Conservation (phyloP, 2,329 filamentous ascomycete genomes). For the Fusarium sp. region DNA sequence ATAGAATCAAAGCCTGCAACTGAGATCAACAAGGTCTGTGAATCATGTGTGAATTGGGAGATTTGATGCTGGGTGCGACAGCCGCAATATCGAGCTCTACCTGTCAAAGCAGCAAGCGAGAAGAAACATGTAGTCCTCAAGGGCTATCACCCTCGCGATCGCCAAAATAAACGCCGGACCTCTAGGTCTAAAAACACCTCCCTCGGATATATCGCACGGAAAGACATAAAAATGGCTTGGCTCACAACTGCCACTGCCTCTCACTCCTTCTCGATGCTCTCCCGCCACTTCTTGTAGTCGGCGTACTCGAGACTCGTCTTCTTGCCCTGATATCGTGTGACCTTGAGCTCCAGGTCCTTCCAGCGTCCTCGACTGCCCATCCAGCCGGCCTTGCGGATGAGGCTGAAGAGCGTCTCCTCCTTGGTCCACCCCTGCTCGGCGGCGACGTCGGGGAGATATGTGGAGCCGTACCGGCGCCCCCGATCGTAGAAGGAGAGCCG, state of each 20-base stretch:
- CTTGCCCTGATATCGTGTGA: constrained; percentile 89
- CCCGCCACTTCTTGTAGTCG: constrained; percentile 86
- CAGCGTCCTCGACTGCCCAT: constrained; percentile 83
- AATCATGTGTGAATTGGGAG: constrained; percentile 31
- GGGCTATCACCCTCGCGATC: constrained; percentile 20
- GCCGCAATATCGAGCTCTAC: constrained; percentile 37
- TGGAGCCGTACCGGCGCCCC: constrained; percentile 83
- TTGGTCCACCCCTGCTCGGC: constrained; percentile 95
- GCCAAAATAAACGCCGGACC: constrained; percentile 47
- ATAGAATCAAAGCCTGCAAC: constrained; percentile 27
- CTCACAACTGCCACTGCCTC: background rate
- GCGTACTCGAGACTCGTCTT: constrained; percentile 79
- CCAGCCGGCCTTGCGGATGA: constrained; percentile 98
- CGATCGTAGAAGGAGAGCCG: constrained; percentile 87
- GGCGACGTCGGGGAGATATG: constrained; percentile 94
- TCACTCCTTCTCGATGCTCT: constrained; percentile 70
- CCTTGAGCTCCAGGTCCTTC: constrained; percentile 83
- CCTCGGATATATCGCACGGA: too few relatives aligned
- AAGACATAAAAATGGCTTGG: background rate
- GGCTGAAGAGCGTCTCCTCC: constrained; percentile 89
- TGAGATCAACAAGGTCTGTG: constrained; percentile 35
- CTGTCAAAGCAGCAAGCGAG: constrained; percentile 24
- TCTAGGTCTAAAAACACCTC: constrained; percentile 45
- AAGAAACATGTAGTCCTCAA: constrained; percentile 19
- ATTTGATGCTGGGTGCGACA: constrained; percentile 26